Evolutionary conservation across 805 yeast genomes (phyloP), one percentile per base, ranked within the genome.

Genomic region (Brettanomyces custersianus): DNA sequence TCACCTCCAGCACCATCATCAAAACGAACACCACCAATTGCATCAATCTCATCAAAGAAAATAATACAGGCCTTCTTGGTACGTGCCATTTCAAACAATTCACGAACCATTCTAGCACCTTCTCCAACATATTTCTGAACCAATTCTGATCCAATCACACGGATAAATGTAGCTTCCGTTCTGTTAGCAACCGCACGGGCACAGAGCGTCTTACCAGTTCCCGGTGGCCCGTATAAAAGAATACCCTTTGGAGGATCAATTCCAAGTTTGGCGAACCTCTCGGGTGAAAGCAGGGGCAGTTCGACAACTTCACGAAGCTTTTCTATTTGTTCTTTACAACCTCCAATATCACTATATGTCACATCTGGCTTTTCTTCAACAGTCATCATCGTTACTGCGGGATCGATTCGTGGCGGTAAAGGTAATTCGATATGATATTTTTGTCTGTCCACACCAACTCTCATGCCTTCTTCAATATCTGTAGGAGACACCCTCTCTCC

Each of bases 1-100:
- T 92, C 98, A 55, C 97, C 97, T 49, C 96, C 97, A 9, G 97
- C 97, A 52, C 97, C 97, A 59, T 92, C 98, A 60, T 92, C 98
- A 57, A 92, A 92, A 60, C 99, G 80, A n/a, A 97, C 97, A 29
- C 98, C 98, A 47, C 99, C 99, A 59, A 92, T 86, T 26, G 99
- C 98, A 66, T 92, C 99, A 47, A 92, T 80, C 68, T 92, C 99
- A 63, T 92, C 99, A 54, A 92, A 92, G 64, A 92, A 92, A 39
- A 92, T 90, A 54, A 92, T 92, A 63, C 97, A 90, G 2, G 98
- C 97, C 56, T 90, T 88, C 63, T 92, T 92, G 25, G 97, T 83
- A 58, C 98, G 80, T 2, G 99, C 99, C 97, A 92, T 88, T 59
- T 92, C 98, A 52, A 92, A 92, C 53, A 92, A 72, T 64, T 92